Evolutionary conservation across 2,329 filamentous ascomycete genomes (phyloP).

Genomic region (Alternaria incomplexa): DNA sequence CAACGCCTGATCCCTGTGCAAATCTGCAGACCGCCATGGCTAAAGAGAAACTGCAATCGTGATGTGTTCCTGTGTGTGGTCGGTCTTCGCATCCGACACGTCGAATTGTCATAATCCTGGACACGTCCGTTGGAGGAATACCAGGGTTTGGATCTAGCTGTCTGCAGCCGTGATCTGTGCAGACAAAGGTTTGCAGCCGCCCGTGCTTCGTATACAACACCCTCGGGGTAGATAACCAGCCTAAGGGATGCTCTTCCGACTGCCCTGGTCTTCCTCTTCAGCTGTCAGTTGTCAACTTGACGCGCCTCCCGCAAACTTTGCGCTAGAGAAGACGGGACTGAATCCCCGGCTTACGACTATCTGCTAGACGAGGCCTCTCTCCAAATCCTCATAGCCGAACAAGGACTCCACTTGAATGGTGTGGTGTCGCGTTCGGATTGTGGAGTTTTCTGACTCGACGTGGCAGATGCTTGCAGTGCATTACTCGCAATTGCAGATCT

Average conservation of each 20-base stretch:
- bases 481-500: background rate
- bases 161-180: background rate
- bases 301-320: background rate
- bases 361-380: background rate
- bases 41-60: background rate
- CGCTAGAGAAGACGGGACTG: constrained; percentile 4
- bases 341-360: background rate
- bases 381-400: background rate
- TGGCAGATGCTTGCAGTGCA: background rate
- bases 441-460: background rate
- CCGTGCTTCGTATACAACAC: background rate
- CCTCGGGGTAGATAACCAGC: background rate
- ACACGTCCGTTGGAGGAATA: background rate
- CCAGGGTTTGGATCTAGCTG: background rate
- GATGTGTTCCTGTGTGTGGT: background rate
- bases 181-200: background rate
- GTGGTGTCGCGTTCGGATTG: constrained; percentile 1
- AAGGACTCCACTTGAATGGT: background rate
- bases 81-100: background rate
- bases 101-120: background rate
- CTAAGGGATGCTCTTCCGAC: background rate
- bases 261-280: background rate
- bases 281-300: constrained; percentile 7
- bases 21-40: background rate
- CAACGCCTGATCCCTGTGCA: background rate